These are phyloP conservation scores for Silene noctiflora DNA, from an alignment of 179 eudicot genomes.

Conservation along the genomic window DNA sequence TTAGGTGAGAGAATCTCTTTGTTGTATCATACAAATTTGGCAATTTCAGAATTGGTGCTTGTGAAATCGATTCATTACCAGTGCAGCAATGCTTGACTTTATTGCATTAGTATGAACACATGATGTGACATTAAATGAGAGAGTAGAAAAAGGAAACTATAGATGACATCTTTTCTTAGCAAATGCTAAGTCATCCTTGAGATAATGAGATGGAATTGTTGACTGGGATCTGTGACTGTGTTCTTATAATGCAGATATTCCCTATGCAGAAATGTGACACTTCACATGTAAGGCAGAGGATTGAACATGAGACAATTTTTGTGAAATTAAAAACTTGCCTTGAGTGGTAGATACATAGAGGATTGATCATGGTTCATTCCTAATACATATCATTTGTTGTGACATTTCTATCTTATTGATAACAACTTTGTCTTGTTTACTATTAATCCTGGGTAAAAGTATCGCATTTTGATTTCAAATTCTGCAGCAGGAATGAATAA, in stretches of 20 bases:
- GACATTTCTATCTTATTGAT: neutral
- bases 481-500: neutral
- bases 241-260: neutral
- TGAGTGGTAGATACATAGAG: too few species aligned
- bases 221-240: neutral
- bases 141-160: neutral
- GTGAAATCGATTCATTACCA: neutral
- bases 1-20: neutral
- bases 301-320: too few species aligned
- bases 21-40: neutral
- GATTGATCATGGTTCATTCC: too few species aligned
- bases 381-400: too few species aligned
- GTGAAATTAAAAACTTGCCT: too few species aligned
- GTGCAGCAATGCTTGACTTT: too few species aligned
- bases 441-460: neutral
- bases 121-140: too few species aligned
- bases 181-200: neutral
- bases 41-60: neutral
- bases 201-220: neutral
- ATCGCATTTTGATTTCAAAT: neutral
- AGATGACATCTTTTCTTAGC: neutral
- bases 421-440: neutral
- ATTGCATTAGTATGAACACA: too few species aligned
- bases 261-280: neutral
- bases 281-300: too few species aligned